Evolutionary conservation across 2,329 filamentous ascomycete genomes (phyloP).

Genomic region (Fusarium nematophilum): DNA sequence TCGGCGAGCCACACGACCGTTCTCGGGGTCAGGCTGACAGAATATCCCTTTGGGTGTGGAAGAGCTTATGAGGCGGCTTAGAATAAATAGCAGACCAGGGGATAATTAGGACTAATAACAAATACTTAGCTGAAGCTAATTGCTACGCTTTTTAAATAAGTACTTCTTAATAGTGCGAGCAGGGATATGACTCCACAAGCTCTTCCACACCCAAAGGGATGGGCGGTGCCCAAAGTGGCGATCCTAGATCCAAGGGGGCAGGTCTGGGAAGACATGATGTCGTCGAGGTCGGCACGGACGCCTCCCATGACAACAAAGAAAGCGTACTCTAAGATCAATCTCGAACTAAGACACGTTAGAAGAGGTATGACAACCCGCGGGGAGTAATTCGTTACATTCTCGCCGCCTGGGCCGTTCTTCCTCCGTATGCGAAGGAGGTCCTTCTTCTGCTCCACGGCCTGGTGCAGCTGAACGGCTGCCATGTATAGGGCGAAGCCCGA

Average conservation of each 20-base stretch:
- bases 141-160: no score
- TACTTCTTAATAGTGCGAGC: no score
- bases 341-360: slow-evolving; percentile 3
- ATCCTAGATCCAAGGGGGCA: no score
- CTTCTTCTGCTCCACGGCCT: slow-evolving; percentile 10
- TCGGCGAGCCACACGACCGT: slow-evolving; percentile 13
- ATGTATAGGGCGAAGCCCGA: slow-evolving; percentile 46
- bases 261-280: slow-evolving; percentile 14
- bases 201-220: no score
- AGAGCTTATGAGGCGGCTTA: no score
- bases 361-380: no score
- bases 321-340: slow-evolving; percentile 36
- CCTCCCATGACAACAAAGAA: slow-evolving; percentile 49
- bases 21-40: slow-evolving; percentile 6
- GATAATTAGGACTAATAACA: no score
- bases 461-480: slow-evolving; percentile 29
- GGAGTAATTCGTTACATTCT: neutral
- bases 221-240: no score
- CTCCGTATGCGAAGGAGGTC: neutral
- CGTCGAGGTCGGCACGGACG: slow-evolving; percentile 26
- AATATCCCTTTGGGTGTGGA: no score
- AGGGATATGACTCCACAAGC: no score
- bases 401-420: neutral
- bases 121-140: no score
- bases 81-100: no score